Base-by-base conservation (phyloP, 805 yeast species). In the Teunomyces gatunensis region DNA sequence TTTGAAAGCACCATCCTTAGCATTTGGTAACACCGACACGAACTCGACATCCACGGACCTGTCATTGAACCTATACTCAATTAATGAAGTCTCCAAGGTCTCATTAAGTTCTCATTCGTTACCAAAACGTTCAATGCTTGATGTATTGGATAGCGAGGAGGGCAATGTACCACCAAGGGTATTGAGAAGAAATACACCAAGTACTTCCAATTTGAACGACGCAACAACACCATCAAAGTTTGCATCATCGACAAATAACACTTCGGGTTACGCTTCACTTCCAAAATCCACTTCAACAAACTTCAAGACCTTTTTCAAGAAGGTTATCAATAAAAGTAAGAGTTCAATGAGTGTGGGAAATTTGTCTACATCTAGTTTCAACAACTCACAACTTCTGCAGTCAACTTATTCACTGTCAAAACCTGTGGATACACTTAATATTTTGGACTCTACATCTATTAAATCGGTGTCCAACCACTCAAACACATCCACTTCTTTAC, bases 301-400 rank as follows among this genome's bases (percentile, higher is more conserved):
- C 30, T 49, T 58, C 27, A 58, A 57, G 40, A 41, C 52, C n/a
- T 48, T 57, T 13, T 53, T 53, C 47, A 56, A 52, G 45, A 55
- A 53, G 43, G 29, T 52, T 33, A 43, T 47, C 23, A 20, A 46
- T 4, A 28, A 42, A 46, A 34, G 42, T 2, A 47, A 27, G 39
- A 28, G 15, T 21, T 15, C 34, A 11, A 12, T 27, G 13, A 27
- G 30, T 30, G 15, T 40, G 15, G n/a, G 33, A n/a, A 39, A 39
- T 23, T 18, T 15, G 11, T 27, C 42, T 3, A 10, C 39, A 18
- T 17, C 18, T 12, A 21, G 20, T 6, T 45, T 23, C 12, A 33
- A 27, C 18, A 13, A 15, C 20, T 25, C 36, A 5, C 15, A 37
- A 21, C 20, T 12, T 21, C 29, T 37, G 29, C 40, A 37, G 11